Conservation (phyloP, 2,329 filamentous ascomycete genomes). For the Volutella citrinella region DNA sequence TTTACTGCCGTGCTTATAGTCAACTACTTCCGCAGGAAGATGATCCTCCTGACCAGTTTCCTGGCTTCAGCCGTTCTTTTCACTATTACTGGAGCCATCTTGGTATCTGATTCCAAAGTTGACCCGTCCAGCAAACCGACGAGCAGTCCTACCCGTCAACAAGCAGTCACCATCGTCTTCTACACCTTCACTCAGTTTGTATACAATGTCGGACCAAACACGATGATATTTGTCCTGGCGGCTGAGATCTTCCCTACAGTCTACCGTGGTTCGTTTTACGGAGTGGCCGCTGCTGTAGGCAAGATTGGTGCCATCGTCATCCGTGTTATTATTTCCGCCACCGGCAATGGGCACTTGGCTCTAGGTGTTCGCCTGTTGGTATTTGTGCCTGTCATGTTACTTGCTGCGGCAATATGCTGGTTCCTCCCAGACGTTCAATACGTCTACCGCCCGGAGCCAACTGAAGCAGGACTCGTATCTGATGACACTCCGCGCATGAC, state of each 20-base stretch:
- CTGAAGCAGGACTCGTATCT: too few species aligned
- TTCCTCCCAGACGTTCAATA: not conserved
- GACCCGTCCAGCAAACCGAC: too few species aligned
- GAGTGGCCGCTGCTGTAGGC: conserved; percentile 26
- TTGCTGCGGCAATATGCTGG: not conserved
- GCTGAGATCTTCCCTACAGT: conserved; percentile 30
- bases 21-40: conserved; percentile 5
- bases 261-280: conserved; percentile 29
- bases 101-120: too few species aligned
- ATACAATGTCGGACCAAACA: conserved; percentile 29
- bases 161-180: not conserved
- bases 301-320: conserved; percentile 29
- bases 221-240: conserved; percentile 28
- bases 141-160: too few species aligned
- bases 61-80: not conserved
- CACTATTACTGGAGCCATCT: not conserved
- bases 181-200: conserved; percentile 13
- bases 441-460: too few species aligned
- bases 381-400: not conserved
- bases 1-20: conserved; percentile 2
- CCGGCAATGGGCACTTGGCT: not conserved
- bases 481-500: too few species aligned
- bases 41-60: conserved; percentile 1
- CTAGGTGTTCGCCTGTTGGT: not conserved
- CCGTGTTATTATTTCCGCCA: conserved; percentile 4